Percentiles rank a stretch among this genome's conserved stretches.
These are phyloP conservation scores for Antitrichia curtipendula DNA, from an alignment of 225 moss, liverwort and hornwort species.

Conservation along the genomic window DNA sequence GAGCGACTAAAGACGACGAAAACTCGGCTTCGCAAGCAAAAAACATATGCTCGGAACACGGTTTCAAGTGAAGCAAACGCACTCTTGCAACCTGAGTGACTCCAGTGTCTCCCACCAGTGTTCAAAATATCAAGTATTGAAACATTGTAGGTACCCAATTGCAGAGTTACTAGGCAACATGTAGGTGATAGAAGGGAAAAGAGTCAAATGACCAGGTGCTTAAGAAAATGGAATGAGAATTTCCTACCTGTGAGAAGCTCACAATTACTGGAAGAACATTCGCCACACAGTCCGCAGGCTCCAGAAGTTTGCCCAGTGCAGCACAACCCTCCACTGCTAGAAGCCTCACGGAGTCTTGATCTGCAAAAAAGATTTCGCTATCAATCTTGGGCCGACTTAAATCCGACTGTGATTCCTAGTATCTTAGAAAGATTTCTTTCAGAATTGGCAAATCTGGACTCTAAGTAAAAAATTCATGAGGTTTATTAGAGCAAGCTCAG, in stretches of 20 bases:
- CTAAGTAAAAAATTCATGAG: not conserved
- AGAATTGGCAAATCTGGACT: not conserved
- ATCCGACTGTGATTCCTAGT: not conserved
- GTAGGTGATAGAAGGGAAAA: not conserved
- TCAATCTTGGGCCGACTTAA: not conserved
- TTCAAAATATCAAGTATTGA: not conserved
- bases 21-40: not conserved
- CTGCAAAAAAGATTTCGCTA: constrained; percentile 19
- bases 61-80: not conserved
- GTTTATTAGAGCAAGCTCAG: not conserved
- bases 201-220: not conserved
- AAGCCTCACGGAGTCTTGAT: constrained; percentile 98
- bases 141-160: not conserved
- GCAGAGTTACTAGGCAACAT: not conserved
- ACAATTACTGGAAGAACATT: constrained; percentile 94
- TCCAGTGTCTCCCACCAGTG: not conserved
- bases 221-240: not conserved
- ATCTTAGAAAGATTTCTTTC: not conserved
- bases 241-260: constrained; percentile 74
- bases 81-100: not conserved
- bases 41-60: not conserved
- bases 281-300: constrained; percentile 76
- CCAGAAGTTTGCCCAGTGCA: constrained; percentile 79
- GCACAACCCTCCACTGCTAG: constrained; percentile 96
- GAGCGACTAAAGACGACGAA: not conserved